Conservation (phyloP, 2,329 filamentous ascomycete genomes). For the Aotearoamyces nothofagi region DNA sequence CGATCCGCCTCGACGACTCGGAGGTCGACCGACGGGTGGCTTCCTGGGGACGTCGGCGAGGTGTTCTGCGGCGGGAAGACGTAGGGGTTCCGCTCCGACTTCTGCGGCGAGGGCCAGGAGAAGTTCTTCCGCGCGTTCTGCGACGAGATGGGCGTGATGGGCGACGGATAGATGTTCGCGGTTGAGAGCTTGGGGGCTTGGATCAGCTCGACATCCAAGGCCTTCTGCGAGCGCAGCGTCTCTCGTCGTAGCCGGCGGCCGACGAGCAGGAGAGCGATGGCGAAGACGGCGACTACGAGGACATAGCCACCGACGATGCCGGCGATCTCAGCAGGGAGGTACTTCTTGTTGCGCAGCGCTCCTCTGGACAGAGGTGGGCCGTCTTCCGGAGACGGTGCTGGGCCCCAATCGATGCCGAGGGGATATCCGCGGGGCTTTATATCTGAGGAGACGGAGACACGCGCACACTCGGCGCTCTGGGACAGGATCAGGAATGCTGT, state of each 20-base stretch:
- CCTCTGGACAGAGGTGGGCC: conserved; percentile 42
- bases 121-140: conserved; percentile 23
- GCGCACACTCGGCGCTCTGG: conserved; percentile 4
- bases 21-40: conserved; percentile 61
- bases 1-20: conserved; percentile 60
- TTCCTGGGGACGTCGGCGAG: conserved; percentile 16
- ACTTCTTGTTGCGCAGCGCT: conserved; percentile 42
- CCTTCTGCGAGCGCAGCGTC: conserved; percentile 8
- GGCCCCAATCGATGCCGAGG: conserved; percentile 31
- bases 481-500: conserved; percentile 7
- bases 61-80: conserved; percentile 24
- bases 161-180: conserved; percentile 23
- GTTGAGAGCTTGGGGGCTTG: conserved; percentile 21
- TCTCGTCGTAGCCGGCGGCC: conserved; percentile 33
- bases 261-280: conserved; percentile 47
- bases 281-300: conserved; percentile 58
- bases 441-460: too few relatives aligned
- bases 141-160: conserved; percentile 19
- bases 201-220: conserved; percentile 18
- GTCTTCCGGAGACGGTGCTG: conserved; percentile 43
- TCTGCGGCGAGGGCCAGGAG: conserved; percentile 32
- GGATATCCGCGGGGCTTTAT: conserved; percentile 8
- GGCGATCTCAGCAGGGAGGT: conserved; percentile 69
- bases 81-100: conserved; percentile 25
- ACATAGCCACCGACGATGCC: conserved; percentile 77